Evolutionary conservation across 2,329 filamentous ascomycete genomes (phyloP), one percentile per base, ranked within the genome.

Genomic region (Aspergillus niger): DNA sequence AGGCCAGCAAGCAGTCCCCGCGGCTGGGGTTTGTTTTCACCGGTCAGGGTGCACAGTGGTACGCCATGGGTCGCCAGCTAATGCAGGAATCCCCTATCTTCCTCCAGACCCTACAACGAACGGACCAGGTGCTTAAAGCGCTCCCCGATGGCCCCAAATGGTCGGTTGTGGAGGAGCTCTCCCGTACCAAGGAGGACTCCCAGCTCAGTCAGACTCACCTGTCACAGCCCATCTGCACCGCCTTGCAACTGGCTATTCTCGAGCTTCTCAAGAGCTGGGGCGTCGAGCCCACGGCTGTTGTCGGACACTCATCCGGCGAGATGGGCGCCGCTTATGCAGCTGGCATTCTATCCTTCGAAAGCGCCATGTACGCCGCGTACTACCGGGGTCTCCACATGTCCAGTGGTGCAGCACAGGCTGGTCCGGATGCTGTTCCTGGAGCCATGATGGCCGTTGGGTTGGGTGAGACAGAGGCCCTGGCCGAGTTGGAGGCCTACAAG

Each of bases 301-400:
- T 77, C 1, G 81, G 81, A 0, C 82, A 84, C 63, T 82, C 80
- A 0, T 77, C 73, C 53, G 82, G 82, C 13, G 82, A 84, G 59
- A 81, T 83, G 30, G 80, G 69, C 3, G 81, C 81, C 3, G 81
- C 82, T 0, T 83, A 80, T 58, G 79, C 81, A 1, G 70, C 78
- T 3, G 77, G 74, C 1, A 24, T 60, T 3, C 13, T 76, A 1
- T 58, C 57, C 15, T 15, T 38, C 5, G 28, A 52, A 24, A 44
- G 57, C 17, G 64, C 61, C 2, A 47, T 67, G 8, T 50, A 15
- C 0, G 32, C 55, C 0, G 64, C 63, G 0, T 69, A 62, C 48
- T 62, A 60, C 36, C 58, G 67, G 1, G 65, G 64, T 52, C 32
- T 47, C 13, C 24, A 54, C 22, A 49, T 48, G 7, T 41, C 30